Evolutionary conservation across 2,329 filamentous ascomycete species (phyloP).

Genomic region (Allantophomopsis cytisporea): DNA sequence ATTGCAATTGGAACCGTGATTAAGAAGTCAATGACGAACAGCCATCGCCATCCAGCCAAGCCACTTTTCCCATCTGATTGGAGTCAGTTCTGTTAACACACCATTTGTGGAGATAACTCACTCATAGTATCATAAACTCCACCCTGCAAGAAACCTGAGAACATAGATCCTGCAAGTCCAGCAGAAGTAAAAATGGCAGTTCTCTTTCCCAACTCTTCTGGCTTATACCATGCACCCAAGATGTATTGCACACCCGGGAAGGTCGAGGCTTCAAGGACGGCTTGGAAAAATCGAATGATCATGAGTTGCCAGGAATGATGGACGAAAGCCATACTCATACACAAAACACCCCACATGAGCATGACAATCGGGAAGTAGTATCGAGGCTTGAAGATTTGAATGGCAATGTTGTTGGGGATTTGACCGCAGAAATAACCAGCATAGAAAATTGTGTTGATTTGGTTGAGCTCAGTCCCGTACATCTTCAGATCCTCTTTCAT

Average conservation of each 20-base stretch:
- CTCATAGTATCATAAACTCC: constrained; percentile 14
- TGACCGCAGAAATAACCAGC: constrained; percentile 35
- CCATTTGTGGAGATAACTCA: too few species aligned
- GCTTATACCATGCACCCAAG: constrained; percentile 46
- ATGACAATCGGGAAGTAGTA: constrained; percentile 50
- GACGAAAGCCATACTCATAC: constrained; percentile 42
- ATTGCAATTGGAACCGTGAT: constrained; percentile 41
- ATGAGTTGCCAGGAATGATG: constrained; percentile 39
- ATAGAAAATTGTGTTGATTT: constrained; percentile 5
- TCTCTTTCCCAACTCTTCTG: constrained; percentile 44
- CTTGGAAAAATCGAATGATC: constrained; percentile 43
- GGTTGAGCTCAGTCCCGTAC: constrained; percentile 20
- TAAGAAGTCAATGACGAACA: constrained; percentile 37
- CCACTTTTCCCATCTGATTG: constrained; percentile 24
- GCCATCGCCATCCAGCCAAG: constrained; percentile 35
- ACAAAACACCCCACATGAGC: constrained; percentile 47
- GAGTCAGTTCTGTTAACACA: too few species aligned
- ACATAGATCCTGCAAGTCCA: constrained; percentile 45
- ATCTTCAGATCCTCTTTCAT: constrained; percentile 30
- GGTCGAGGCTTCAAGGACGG: constrained; percentile 38
- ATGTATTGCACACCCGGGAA: constrained; percentile 47
- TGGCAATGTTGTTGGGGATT: constrained; percentile 40
- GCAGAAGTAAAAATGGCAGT: constrained; percentile 46
- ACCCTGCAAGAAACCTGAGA: constrained; percentile 47
- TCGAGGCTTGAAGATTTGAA: constrained; percentile 46